These are phyloP conservation scores for Taiozyma sp. DNA, from an alignment of 1,139 yeast genomes.

Conservation along the genomic window DNA sequence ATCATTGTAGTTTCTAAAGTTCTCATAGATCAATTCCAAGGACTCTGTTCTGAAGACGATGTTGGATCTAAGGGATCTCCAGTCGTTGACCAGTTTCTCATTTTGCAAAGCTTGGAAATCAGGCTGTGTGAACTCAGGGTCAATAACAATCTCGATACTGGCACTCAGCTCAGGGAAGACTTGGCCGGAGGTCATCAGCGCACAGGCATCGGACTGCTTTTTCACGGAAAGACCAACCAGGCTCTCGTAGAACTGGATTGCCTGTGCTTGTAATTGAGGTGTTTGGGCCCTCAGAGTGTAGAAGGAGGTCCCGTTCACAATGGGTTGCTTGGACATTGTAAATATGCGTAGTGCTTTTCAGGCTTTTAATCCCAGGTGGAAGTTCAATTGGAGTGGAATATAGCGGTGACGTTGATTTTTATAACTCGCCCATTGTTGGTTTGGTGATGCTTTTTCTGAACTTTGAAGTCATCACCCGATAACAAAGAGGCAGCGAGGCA, in stretches of 20 bases:
- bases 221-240: conserved; percentile 37
- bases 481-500: neutral
- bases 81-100: conserved; percentile 23
- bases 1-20: conserved; percentile 20
- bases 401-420: neutral
- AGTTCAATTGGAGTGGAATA: neutral
- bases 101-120: conserved; percentile 8
- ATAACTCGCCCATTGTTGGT: neutral
- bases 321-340: conserved; percentile 8
- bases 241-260: conserved; percentile 42
- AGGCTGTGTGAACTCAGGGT: conserved; percentile 9
- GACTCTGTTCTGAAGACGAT: conserved; percentile 29
- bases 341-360: neutral
- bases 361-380: neutral
- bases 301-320: conserved; percentile 48
- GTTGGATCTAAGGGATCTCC: conserved; percentile 31
- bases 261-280: conserved; percentile 29
- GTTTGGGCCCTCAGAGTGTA: conserved; percentile 40
- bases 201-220: conserved; percentile 23
- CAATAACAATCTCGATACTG: conserved; percentile 21
- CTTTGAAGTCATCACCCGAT: neutral
- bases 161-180: conserved; percentile 29
- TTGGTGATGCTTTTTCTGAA: neutral
- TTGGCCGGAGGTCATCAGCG: conserved; percentile 32
- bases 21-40: conserved; percentile 23